A percentile compares a stretch with the other conserved stretches of the same genome.
Evolutionary conservation across 371 early-diverging fungal species (phyloP).

Genomic region (Mucor indicus): DNA sequence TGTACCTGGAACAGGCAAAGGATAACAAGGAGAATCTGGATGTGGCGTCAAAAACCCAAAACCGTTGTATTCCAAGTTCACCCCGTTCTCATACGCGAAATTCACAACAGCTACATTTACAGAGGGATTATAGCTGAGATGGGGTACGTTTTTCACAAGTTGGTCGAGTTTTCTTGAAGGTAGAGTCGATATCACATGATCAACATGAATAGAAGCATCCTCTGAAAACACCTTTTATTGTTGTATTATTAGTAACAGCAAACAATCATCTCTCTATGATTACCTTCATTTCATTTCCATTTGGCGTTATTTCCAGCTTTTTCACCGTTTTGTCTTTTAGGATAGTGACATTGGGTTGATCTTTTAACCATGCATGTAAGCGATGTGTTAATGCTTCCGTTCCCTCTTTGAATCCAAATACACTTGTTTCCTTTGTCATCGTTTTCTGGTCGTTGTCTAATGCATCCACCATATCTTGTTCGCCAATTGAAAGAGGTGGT

Average conservation of each 20-base stretch:
- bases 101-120: slow-evolving; percentile 85
- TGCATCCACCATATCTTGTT: slow-evolving; percentile 1
- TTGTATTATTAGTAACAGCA: neutral
- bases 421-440: slow-evolving; percentile 56
- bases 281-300: slow-evolving; percentile 33
- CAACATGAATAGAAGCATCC: slow-evolving; percentile 4
- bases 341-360: slow-evolving; percentile 50
- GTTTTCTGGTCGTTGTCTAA: neutral
- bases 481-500: neutral
- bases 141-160: slow-evolving; percentile 19
- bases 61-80: slow-evolving; percentile 55
- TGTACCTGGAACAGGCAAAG: slow-evolving; percentile 43
- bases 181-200: slow-evolving; percentile 10
- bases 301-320: slow-evolving; percentile 23
- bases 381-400: slow-evolving; percentile 66
- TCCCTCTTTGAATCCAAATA: slow-evolving; percentile 81
- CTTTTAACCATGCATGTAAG: slow-evolving; percentile 47
- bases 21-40: slow-evolving; percentile 34
- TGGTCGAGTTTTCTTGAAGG: slow-evolving; percentile 4
- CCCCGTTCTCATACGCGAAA: slow-evolving; percentile 52
- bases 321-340: slow-evolving; percentile 34
- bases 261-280: neutral
- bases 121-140: slow-evolving; percentile 51
- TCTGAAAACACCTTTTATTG: slow-evolving; percentile 1
- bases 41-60: slow-evolving; percentile 87